Evolutionary conservation across 2,329 filamentous ascomycete species (phyloP), one percentile per base, ranked within the genome.

Genomic region (Plenodomus biglobosus): DNA sequence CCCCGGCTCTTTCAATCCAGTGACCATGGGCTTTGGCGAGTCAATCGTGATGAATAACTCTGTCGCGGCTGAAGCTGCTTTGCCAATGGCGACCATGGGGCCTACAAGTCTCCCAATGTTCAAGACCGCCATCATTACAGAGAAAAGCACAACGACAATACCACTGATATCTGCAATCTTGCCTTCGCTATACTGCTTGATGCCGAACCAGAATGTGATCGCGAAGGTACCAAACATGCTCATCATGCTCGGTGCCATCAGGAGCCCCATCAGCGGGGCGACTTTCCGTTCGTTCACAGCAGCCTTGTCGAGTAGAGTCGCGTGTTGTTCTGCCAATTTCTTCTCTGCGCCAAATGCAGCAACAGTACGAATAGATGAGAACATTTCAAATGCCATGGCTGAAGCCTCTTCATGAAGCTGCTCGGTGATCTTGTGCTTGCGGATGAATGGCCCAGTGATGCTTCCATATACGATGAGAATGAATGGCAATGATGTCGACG

Each of bases 401-500:
- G 71, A 71, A 1, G 70, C 70, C 50, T 71, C 51, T 20, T 69
- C 69, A 15, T 65, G 59, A 7, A 56, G 46, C 19, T 61, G 56
- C 39, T 69, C 62, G 2, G 66, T 67, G 11, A 60, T 43, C 35
- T 69, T 72, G 49, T 71, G 60, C 18, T 68, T 62, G 19, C 55
- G 65, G 37, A 71, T 60, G 42, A 65, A 66, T 4, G 69, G 61
- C 2, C 69, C 67, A 1, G 72, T 34, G 3, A 71, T 46, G 0
- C 48, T 8, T 0, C 64, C 61, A 35, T 71, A 71, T 0, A 64
- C 46, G 13, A 73, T 51, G 18, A 73, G 36, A 34, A 72, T 72
- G 45, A 72, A 69, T 4, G 70, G 61, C 2, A 83, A 59, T 0
- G 74, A 69, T 0, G 76, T 72, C 32, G 75, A 79, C 0, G 77